Base-by-base conservation (phyloP, 2,329 filamentous ascomycete genomes). In the Nothophaeocryptopus gaeumannii region DNA sequence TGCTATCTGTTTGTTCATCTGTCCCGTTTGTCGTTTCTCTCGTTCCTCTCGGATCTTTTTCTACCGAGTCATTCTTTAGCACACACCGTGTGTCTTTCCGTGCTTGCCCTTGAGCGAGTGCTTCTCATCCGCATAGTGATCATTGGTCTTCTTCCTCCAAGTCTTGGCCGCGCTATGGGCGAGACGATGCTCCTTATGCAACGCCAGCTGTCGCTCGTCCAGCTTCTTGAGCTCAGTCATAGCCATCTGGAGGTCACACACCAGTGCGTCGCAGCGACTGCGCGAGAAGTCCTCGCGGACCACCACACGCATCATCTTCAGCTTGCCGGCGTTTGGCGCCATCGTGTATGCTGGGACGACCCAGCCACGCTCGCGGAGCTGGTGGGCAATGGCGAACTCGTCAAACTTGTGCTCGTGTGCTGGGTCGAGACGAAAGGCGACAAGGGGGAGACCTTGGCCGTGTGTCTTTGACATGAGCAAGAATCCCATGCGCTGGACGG, bases 281-380 rank as follows among this genome's bases (percentile, higher is more conserved):
- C 86, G 84, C 39, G 83, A 88, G 62, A 97, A 96, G 72, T 96
- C 92, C 71, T 96, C 92, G 43, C 92, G 83, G 4, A 96, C 88
- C 0, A 97, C 92, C 4, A 96, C 83, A 33, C 92, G 85, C 76
- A 96, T 83, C 80, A 97, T 85, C 79, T 96, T 95, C 65, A 96
- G 78, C 57, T 83, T 76, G 48, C 88, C 77, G 13, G 88, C 90
- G 67, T 95, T 79, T 13, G 91, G 91, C 0, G 92, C 92, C 92
- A 96, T 96, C 34, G 91, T 97, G 73, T 97, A 97, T 0, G 92
- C 92, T 0, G 92, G 92, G 0, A 96, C 88, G 29, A 96, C 86
- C 92, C 92, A 97, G 37, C 89, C 88, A 31, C 90, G 82, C 57
- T 88, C 84, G 44, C 92, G 86, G 20, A 96, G 81, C 70, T 90